Percentiles rank a stretch among this genome's conserved stretches.
These are phyloP conservation scores for Termitomyces sp. DNA, from an alignment of 1,284 basidiomycete genomes.

Conservation along the genomic window DNA sequence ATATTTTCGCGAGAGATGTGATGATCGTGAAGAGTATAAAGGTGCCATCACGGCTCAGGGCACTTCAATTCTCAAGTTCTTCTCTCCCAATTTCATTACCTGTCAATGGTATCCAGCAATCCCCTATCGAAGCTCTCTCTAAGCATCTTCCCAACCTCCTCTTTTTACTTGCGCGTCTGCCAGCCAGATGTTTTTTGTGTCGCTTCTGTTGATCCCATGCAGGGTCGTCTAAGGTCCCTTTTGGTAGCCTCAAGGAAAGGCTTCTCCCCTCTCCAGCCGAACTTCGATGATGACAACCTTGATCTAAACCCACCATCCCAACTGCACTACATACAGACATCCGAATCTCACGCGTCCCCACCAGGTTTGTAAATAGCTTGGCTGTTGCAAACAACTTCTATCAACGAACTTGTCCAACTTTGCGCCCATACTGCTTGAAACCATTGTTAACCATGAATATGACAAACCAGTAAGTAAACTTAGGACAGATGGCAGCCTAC, in stretches of 20 bases:
- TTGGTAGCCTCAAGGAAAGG: constrained; percentile 18
- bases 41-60: constrained; percentile 19
- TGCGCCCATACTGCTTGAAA: not conserved
- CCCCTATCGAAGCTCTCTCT: constrained; percentile 14
- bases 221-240: constrained; percentile 16
- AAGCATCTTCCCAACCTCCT: constrained; percentile 1
- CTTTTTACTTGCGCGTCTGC: constrained; percentile 4
- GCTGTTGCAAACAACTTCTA: not conserved
- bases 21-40: constrained; percentile 24
- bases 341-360: constrained; percentile 13
- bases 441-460: not conserved
- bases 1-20: constrained; percentile 30
- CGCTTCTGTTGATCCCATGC: constrained; percentile 7
- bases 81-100: constrained; percentile 10
- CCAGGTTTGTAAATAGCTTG: constrained; percentile 1
- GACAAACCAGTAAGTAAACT: not conserved
- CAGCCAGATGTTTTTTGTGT: not conserved
- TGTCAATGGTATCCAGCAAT: constrained; percentile 18
- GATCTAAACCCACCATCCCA: constrained; percentile 22
- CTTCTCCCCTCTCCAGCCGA: constrained; percentile 16
- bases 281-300: constrained; percentile 26
- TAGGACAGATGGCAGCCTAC: not conserved
- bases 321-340: constrained; percentile 3
- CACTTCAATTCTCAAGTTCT: constrained; percentile 10
- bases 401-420: constrained; percentile 3